Evolutionary conservation across 805 yeast genomes (phyloP).

Genomic region (Ogataea nakhonphanomensis): DNA sequence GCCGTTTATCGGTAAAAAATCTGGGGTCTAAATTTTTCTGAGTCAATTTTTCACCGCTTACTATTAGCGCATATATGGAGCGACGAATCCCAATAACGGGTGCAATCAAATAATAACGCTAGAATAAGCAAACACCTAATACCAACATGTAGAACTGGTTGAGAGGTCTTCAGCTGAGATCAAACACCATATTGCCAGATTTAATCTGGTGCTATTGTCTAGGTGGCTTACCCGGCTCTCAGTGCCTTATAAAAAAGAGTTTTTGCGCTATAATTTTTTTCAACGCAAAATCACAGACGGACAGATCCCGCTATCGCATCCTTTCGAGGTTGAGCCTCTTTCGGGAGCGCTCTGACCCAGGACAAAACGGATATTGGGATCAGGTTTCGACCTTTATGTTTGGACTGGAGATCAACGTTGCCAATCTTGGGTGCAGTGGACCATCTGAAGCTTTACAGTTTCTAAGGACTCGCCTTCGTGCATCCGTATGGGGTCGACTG

Average conservation of each 20-base stretch:
- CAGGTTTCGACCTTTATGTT: slow-evolving; percentile 23
- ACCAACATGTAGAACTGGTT: too few species aligned
- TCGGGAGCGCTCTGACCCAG: slow-evolving; percentile 51
- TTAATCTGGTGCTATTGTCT: neutral
- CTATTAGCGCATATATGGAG: too few species aligned
- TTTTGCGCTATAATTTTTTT: slow-evolving; percentile 7
- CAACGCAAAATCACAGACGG: slow-evolving; percentile 56
- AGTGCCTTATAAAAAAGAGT: neutral
- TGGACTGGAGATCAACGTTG: slow-evolving; percentile 52
- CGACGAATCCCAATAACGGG: too few species aligned
- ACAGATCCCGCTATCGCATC: slow-evolving; percentile 47
- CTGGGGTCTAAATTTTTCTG: slow-evolving; percentile 7
- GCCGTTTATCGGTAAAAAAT: slow-evolving; percentile 2
- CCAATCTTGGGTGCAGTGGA: slow-evolving; percentile 66
- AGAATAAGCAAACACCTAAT: too few species aligned
- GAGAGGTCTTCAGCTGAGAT: too few species aligned
- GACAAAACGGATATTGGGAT: slow-evolving; percentile 49
- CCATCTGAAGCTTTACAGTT: slow-evolving; percentile 41
- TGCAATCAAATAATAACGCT: too few species aligned
- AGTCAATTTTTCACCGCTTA: slow-evolving; percentile 1
- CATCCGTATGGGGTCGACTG: slow-evolving; percentile 60
- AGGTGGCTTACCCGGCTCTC: slow-evolving; percentile 6
- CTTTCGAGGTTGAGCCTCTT: slow-evolving; percentile 58
- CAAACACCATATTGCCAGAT: too few species aligned
- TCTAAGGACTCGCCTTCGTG: slow-evolving; percentile 62